These are phyloP conservation scores for Parietichytrium sp. DNA, from an alignment of 108 stramenopile species.

Conservation along the genomic window DNA sequence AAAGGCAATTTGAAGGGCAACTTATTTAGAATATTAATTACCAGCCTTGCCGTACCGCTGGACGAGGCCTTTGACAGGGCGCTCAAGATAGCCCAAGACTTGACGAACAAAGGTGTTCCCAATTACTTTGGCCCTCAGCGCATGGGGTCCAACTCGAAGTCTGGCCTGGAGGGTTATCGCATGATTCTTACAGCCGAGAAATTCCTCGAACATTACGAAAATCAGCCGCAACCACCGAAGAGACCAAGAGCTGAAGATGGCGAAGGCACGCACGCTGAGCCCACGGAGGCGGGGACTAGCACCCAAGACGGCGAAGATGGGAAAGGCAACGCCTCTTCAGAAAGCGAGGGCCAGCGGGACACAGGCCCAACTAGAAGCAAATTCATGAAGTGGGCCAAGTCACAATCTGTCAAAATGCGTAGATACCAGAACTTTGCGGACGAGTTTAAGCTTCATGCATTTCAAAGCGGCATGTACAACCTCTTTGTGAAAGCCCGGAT, in stretches of 20 bases:
- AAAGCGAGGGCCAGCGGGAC: neutral
- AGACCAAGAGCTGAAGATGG: neutral
- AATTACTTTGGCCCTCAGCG: slow-evolving; percentile 21
- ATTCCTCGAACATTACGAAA: neutral
- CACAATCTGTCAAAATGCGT: neutral
- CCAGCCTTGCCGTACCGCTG: neutral
- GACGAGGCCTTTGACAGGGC: neutral
- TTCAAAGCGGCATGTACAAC: neutral
- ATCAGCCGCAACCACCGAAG: neutral
- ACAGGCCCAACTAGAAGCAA: neutral
- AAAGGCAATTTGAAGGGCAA: neutral
- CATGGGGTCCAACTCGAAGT: neutral
- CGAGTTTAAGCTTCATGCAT: slow-evolving; percentile 3
- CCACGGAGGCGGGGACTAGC: neutral
- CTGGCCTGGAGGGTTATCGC: neutral
- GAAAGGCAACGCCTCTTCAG: neutral
- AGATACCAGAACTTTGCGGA: neutral
- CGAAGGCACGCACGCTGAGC: neutral
- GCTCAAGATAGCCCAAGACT: neutral
- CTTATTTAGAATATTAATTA: neutral
- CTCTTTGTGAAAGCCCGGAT: neutral
- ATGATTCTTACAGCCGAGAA: no score
- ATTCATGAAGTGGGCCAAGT: neutral
- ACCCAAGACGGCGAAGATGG: neutral
- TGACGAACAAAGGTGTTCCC: neutral